phyloP scores from a whole-genome alignment of 352 stramenopile species.

The Pythium scleroteichum region DNA sequence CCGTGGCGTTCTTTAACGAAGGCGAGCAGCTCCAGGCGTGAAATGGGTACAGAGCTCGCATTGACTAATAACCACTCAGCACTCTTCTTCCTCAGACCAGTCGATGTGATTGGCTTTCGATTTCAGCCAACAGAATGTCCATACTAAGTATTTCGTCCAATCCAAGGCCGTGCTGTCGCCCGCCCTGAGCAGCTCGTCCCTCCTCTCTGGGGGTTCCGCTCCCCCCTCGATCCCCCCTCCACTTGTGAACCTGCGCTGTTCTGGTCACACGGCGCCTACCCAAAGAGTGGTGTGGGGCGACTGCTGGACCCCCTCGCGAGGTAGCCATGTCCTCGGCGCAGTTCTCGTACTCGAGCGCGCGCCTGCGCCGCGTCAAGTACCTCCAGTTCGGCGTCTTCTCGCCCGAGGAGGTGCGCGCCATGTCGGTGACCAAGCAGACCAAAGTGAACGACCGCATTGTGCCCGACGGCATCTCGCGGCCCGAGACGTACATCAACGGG shows the following conservation, averaged over 20 bases:
- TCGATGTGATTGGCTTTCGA: neutral
- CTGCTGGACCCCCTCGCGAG: too few relatives aligned
- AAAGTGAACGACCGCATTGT: constrained; percentile 97
- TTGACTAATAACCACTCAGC: constrained; percentile 14
- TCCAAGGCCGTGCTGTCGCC: neutral
- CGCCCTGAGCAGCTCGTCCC: neutral
- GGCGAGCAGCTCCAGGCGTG: constrained; percentile 5
- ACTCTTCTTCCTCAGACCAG: neutral
- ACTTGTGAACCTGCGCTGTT: constrained; percentile 77
- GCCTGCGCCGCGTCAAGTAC: constrained; percentile 95
- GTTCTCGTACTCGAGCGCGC: constrained; percentile 96
- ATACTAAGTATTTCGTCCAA: constrained; percentile 4
- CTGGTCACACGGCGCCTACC: constrained; percentile 37
- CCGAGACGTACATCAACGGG: constrained; percentile 89
- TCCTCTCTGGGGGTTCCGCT: neutral
- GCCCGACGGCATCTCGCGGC: constrained; percentile 93
- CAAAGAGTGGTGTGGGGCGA: constrained; percentile 10
- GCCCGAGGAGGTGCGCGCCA: constrained; percentile 96
- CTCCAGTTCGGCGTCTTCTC: constrained; percentile 98
- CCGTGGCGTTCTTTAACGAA: constrained; percentile 18
- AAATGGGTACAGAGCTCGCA: neutral
- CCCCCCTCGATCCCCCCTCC: constrained; percentile 24
- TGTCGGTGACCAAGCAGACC: constrained; percentile 96
- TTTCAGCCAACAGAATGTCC: neutral
- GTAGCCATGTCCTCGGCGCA: constrained; percentile 73